Conservation (phyloP, 129 eudicot species). For the Logfia minima region DNA sequence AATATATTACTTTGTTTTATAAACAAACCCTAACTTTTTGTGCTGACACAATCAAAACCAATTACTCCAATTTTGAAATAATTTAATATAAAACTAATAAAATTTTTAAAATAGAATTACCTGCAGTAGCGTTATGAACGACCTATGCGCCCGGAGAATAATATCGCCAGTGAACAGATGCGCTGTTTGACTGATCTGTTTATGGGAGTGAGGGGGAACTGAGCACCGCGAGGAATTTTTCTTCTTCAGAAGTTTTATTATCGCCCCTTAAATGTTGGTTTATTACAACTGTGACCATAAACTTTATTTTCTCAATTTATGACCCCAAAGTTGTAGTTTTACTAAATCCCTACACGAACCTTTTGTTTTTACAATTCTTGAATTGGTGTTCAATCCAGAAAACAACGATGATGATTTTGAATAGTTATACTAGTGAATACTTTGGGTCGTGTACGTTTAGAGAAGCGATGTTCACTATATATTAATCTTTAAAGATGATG, state of each 20-base stretch:
- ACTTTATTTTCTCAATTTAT: not conserved
- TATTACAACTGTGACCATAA: not conserved
- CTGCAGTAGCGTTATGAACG: not conserved
- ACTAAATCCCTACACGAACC: too few species aligned
- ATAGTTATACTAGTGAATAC: too few species aligned
- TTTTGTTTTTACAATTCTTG: too few species aligned
- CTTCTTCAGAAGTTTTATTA: not conserved
- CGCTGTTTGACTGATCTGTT: not conserved
- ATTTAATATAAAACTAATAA: not conserved
- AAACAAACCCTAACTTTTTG: conserved; percentile 3
- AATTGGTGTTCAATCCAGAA: too few species aligned
- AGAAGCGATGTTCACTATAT: too few species aligned
- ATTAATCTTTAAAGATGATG: too few species aligned
- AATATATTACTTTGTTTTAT: not conserved
- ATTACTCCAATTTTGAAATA: not conserved
- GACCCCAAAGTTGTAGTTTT: too few species aligned
- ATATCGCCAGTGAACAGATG: not conserved
- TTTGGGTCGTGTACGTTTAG: too few species aligned
- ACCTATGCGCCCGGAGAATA: not conserved
- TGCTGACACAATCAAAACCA: not conserved
- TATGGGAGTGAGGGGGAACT: not conserved
- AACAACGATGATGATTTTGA: too few species aligned
- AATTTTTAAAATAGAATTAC: not conserved
- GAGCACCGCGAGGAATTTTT: not conserved
- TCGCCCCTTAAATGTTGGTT: not conserved